Base-by-base conservation (phyloP, 2,329 filamentous ascomycete genomes). In the Penicillium capsulatum region DNA sequence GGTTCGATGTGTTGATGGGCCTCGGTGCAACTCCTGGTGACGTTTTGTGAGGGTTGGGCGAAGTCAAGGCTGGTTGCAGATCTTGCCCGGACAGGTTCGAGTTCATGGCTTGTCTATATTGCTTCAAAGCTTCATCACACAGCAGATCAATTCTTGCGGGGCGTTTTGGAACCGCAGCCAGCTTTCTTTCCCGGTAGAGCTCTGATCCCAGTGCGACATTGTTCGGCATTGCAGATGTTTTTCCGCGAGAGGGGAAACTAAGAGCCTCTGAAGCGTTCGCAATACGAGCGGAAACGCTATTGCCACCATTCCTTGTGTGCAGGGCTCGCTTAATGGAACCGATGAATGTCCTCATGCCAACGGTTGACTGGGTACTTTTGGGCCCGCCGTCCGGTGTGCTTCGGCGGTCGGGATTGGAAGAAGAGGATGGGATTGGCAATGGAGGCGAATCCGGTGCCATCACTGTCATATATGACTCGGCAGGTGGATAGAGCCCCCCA, bases 311-410 rank as follows among this genome's bases (percentile, higher is more conserved):
- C 38, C 69, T 69, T 10, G 74, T 86, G 59, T 87, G 87, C 34
- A 96, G 65, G 4, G 83, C 90, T 47, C 88, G 81, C 13, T 89
- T 84, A 26, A 97, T 86, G 47, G 86, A 91, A 5, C 89, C 86
- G 35, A 98, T 75, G 0, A 97, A 76, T 53, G 82, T 92, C 63
- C 83, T 90, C 75, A 96, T 86, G 2, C 86, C 87, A 20, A 84
- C 83, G 16, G 53, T 57, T 7, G 62, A 51, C 19, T 53, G 35
- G 27, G 54, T 46, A 6, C 53, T 44, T 34, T 60, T 65, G 4
- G 53, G 34, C 17, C 47, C 47, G 6, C 48, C 51, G 13, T 64
- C 57, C 3, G 53, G 48, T 20, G 54, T 61, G 32, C 59, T 63
- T 31, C 58, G 59, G 24, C 57, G 55, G 43, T 60, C 55, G 11